Evolutionary conservation across 2,329 filamentous ascomycete genomes (phyloP), one percentile per base, ranked within the genome.

Genomic region (Cytospora paraplurivora): DNA sequence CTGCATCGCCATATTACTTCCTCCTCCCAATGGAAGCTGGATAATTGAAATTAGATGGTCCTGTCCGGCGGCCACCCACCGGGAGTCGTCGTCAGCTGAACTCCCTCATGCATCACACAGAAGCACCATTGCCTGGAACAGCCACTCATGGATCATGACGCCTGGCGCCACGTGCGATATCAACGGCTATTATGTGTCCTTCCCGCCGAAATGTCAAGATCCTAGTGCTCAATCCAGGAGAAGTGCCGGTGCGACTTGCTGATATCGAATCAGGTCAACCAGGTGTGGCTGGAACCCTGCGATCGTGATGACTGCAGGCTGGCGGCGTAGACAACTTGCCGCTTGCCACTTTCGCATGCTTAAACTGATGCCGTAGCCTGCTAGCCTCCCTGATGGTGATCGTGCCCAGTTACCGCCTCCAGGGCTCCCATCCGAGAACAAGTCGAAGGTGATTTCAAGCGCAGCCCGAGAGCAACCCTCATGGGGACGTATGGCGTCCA

Each of bases 91-190:
- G 58, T 61, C 59, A 49, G 59, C 59, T 61, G 59, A 55, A 37
- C 51, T 21, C 59, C 44, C 27, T 27, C 59, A 61, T 61, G 51
- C 51, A 52, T 32, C 59, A 41, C 54, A 38, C 59, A 61, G 41
- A 55, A 19, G 44, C 44, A 21, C 19, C 21, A 13, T 50, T 13
- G 50, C 49, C 33, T 54, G 58, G 62, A 64, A 41, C 21, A 35
- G 49, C 58, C 49, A n/a, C 51, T 34, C 34, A 44, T 34, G 38
- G 52, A 19, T 21, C 21, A 47, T 47, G 8, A 50, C 32, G 37
- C 50, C 59, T 56, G 53, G 44, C 19, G 63, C 63, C 63, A 65
- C 63, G 59, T 65, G 63, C 56, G 56, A 58, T 37, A 62, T 50
- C 55, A 62, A 62, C 50, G 41, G 51, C 55, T 47, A 17, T 49